These are phyloP conservation scores for Jimgerdemannia lactiflua DNA, from an alignment of 192 early-diverging fungal genomes.

Conservation along the genomic window DNA sequence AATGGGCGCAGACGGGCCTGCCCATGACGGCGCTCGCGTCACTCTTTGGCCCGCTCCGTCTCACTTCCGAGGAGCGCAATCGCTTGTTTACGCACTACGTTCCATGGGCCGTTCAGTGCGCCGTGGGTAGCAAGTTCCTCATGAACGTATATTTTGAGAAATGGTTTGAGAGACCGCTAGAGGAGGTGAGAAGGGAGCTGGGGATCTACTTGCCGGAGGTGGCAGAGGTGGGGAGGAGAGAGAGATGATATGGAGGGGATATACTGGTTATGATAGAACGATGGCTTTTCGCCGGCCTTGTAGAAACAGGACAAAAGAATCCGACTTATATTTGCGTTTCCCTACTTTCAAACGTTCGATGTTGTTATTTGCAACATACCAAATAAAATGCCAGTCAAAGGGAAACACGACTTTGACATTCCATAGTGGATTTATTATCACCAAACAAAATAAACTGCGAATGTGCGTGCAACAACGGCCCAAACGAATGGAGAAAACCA, in stretches of 20 bases:
- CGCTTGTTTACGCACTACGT: conserved; percentile 69
- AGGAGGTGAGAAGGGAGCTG: conserved; percentile 71
- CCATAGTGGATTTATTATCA: too few species aligned
- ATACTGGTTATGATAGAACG: too few species aligned
- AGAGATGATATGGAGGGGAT: neutral
- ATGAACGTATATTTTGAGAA: conserved; percentile 94
- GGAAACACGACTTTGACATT: too few species aligned
- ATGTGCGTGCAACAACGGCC: too few species aligned
- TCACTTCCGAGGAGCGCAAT: conserved; percentile 55
- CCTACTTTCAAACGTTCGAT: too few species aligned
- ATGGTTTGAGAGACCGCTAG: conserved; percentile 61
- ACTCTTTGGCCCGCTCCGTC: conserved; percentile 75
- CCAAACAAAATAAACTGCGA: too few species aligned
- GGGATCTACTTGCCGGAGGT: conserved; percentile 52
- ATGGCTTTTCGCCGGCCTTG: too few species aligned
- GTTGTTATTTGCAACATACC: too few species aligned
- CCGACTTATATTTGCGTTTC: too few species aligned
- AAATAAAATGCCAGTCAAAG: too few species aligned
- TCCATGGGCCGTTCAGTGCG: conserved; percentile 94
- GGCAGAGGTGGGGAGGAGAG: neutral
- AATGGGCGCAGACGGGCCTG: conserved; percentile 87
- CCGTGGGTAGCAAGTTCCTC: conserved; percentile 63
- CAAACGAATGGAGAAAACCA: too few species aligned
- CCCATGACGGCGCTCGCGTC: conserved; percentile 85
- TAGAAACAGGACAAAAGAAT: too few species aligned